phyloP scores from a whole-genome alignment of 495 filamentous ascomycete genomes.

The Daldinia caldariorum region DNA sequence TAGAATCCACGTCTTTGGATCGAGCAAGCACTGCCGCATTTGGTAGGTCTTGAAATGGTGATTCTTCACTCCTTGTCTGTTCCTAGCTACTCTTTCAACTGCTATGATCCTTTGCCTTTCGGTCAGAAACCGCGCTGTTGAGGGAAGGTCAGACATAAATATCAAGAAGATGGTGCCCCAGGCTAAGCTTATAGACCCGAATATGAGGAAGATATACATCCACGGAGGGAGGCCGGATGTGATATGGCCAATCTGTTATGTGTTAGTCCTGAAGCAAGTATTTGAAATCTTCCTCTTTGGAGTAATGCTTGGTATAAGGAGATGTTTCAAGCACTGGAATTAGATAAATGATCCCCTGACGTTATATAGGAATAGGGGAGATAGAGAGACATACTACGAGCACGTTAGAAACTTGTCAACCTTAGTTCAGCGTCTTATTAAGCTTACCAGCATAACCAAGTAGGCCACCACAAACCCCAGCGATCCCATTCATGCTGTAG shows the following conservation, averaged over 20 bases:
- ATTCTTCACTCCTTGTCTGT: constrained; percentile 70
- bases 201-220: constrained; percentile 61
- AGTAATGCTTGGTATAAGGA: neutral
- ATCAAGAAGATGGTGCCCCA: constrained; percentile 66
- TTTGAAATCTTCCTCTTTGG: neutral
- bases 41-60: constrained; percentile 59
- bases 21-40: constrained; percentile 66
- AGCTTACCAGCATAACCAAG: constrained; percentile 61
- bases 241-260: constrained; percentile 55
- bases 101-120: constrained; percentile 61
- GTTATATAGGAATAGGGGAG: neutral
- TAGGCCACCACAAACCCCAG: constrained; percentile 63
- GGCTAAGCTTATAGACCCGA: constrained; percentile 59
- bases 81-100: constrained; percentile 62
- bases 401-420: constrained; percentile 7
- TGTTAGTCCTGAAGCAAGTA: constrained; percentile 2
- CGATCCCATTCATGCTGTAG: constrained; percentile 67
- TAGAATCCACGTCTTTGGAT: constrained; percentile 66
- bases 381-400: constrained; percentile 9
- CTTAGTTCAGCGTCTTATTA: neutral
- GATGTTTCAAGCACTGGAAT: neutral
- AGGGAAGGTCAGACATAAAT: constrained; percentile 67
- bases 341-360: neutral
- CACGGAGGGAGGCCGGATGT: constrained; percentile 52
- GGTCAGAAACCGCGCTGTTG: constrained; percentile 63